These are phyloP conservation scores for Neurospora tetrasperma DNA, from an alignment of 495 filamentous ascomycete genomes.

Conservation along the genomic window DNA sequence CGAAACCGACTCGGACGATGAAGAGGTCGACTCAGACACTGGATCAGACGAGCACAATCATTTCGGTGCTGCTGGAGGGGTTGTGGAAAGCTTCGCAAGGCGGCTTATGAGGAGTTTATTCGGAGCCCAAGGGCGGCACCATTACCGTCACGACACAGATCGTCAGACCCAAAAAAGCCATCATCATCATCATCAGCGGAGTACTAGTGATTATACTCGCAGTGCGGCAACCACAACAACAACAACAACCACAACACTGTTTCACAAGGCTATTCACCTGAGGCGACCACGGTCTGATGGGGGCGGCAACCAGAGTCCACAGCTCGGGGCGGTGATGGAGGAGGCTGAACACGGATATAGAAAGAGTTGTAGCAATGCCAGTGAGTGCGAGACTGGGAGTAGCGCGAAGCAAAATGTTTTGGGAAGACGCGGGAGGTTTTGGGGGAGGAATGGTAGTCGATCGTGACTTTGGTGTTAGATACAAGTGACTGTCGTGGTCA, in stretches of 20 bases:
- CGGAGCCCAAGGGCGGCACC: not conserved
- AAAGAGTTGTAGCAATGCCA: not conserved
- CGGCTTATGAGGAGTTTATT: conserved; percentile 13
- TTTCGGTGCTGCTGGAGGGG: not conserved
- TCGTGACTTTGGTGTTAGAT: not conserved
- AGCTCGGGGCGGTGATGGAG: not conserved
- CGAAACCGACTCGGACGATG: conserved; percentile 16
- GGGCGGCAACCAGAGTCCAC: too few relatives aligned
- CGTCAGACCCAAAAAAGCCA: not conserved
- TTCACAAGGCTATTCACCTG: conserved; percentile 2
- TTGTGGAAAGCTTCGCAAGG: conserved; percentile 3
- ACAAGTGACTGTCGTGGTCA: not conserved
- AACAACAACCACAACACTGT: not conserved
- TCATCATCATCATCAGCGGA: conserved; percentile 11
- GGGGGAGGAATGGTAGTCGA: not conserved
- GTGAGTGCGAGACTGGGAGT: not conserved
- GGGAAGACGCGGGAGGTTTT: not conserved
- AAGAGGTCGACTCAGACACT: not conserved
- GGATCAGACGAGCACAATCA: conserved; percentile 1
- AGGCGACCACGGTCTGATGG: conserved; percentile 1
- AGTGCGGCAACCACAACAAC: not conserved
- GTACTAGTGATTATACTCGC: conserved; percentile 6
- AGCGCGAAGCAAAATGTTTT: not conserved
- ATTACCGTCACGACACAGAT: not conserved
- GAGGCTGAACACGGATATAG: not conserved